Evolutionary conservation across 805 yeast species (phyloP).

Genomic region (Schizosaccharomyces japonicus): DNA sequence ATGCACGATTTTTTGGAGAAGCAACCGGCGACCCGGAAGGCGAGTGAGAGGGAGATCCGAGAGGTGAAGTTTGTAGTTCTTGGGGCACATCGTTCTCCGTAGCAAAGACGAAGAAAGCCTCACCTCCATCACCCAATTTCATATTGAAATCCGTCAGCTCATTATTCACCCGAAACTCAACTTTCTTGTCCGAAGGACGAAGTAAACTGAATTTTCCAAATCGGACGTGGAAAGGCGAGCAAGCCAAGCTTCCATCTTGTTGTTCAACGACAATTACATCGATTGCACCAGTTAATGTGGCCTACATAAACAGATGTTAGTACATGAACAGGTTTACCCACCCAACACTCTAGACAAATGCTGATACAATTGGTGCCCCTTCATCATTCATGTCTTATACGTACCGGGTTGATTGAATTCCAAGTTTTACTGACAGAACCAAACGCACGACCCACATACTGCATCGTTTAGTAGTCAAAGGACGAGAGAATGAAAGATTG

Average conservation of each 20-base stretch:
- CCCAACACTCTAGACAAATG: neutral
- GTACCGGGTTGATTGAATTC: constrained; percentile 71
- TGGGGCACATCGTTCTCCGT: constrained; percentile 49
- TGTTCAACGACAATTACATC: constrained; percentile 89
- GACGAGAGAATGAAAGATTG: neutral
- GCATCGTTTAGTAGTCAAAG: constrained; percentile 30
- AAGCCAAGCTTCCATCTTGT: constrained; percentile 46
- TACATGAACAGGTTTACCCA: neutral
- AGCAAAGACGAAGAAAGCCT: constrained; percentile 89
- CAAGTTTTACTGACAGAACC: constrained; percentile 90
- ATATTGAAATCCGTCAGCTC: constrained; percentile 61
- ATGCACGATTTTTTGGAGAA: neutral
- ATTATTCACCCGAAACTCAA: constrained; percentile 52
- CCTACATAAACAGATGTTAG: constrained; percentile 13
- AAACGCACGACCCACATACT: constrained; percentile 86
- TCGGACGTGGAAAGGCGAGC: constrained; percentile 91
- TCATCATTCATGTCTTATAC: neutral
- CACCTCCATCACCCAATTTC: constrained; percentile 95
- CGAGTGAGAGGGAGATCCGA: constrained; percentile 40
- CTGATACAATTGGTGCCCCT: neutral
- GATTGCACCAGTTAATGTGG: constrained; percentile 89
- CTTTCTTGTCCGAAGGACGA: constrained; percentile 80
- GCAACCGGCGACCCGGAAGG: constrained; percentile 10
- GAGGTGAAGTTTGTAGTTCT: constrained; percentile 69
- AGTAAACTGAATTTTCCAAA: constrained; percentile 84